A percentile compares a stretch with the other conserved stretches of the same genome.
Evolutionary conservation across 2,329 filamentous ascomycete species (phyloP).

Genomic region (Microcera coccophila): DNA sequence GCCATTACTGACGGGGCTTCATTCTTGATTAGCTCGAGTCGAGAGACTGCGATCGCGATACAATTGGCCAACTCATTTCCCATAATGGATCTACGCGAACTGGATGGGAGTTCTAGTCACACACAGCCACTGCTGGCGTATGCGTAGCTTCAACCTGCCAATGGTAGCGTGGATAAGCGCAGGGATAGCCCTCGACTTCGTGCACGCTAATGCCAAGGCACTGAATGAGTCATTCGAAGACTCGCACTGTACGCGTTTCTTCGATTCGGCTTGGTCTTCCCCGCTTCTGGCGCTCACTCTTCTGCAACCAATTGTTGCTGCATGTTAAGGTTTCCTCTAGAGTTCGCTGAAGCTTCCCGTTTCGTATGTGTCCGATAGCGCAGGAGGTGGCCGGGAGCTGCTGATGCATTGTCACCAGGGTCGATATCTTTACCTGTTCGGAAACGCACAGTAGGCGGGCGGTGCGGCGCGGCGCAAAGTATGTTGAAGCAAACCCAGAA

Average conservation of each 20-base stretch:
- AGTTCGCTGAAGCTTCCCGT: not conserved
- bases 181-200: conserved; percentile 12
- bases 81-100: conserved; percentile 3
- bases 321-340: conserved; percentile 11
- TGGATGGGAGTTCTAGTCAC: conserved; percentile 15
- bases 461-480: too few relatives aligned
- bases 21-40: conserved; percentile 5
- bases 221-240: not conserved
- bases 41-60: conserved; percentile 6
- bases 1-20: not conserved
- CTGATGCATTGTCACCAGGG: too few relatives aligned
- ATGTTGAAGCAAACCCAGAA: too few relatives aligned
- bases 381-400: too few relatives aligned
- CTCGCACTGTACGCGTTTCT: conserved; percentile 18
- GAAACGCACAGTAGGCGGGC: too few relatives aligned
- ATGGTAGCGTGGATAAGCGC: conserved; percentile 5
- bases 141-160: conserved; percentile 16
- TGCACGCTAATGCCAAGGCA: too few relatives aligned
- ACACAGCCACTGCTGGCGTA: conserved; percentile 8
- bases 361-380: not conserved
- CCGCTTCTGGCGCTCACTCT: conserved; percentile 13
- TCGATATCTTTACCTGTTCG: too few relatives aligned
- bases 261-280: conserved; percentile 2
- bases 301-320: too few relatives aligned
- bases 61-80: conserved; percentile 13